Evolutionary conservation across 2,329 filamentous ascomycete genomes (phyloP).

Genomic region (Hypoxylon sp.): DNA sequence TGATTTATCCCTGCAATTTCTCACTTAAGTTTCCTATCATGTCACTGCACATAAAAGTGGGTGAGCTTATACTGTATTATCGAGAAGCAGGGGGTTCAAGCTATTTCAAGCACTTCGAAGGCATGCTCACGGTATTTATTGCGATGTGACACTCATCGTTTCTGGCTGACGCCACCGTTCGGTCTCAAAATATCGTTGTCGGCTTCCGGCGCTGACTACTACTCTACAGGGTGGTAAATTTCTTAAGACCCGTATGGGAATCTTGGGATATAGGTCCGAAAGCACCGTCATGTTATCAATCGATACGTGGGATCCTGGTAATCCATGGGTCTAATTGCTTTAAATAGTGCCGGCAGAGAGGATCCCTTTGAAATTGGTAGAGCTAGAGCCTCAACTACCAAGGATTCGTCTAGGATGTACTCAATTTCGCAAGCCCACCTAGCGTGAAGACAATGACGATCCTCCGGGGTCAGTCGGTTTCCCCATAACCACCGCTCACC

Average conservation of each 20-base stretch:
- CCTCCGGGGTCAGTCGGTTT: background rate
- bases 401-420: constrained; percentile 21
- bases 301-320: constrained; percentile 1
- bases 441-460: constrained; percentile 7
- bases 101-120: constrained; percentile 6
- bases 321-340: constrained; percentile 4
- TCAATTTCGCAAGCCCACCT: constrained; percentile 9
- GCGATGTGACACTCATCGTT: background rate
- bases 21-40: background rate
- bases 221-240: background rate
- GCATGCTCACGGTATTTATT: background rate
- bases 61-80: background rate
- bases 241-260: background rate
- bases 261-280: background rate
- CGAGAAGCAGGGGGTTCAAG: background rate
- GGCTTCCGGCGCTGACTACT: constrained; percentile 5
- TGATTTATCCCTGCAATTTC: background rate
- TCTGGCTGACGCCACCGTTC: constrained; percentile 25
- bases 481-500: constrained; percentile 7
- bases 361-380: constrained; percentile 18
- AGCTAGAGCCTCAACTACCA: constrained; percentile 24
- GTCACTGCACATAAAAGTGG: background rate
- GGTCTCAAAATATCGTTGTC: constrained; percentile 7
- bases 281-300: constrained; percentile 5
- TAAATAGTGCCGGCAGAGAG: constrained; percentile 19